Percentiles rank a stretch among this genome's conserved stretches.
Conservation (phyloP, 805 yeast genomes). For the Candida maris region DNA sequence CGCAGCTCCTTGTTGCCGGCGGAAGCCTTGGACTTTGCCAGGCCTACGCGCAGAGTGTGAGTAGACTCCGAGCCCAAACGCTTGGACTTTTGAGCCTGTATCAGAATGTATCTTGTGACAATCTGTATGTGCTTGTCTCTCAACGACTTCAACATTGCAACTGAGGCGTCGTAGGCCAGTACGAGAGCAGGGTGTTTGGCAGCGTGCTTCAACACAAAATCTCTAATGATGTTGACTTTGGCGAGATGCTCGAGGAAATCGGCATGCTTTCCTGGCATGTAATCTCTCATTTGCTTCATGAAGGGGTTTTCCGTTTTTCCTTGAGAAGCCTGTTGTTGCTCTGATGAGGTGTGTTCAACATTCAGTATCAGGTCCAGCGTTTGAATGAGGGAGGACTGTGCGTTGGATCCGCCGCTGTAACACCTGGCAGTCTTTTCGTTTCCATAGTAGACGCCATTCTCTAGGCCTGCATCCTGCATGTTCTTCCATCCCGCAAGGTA, state of each 20-base stretch:
- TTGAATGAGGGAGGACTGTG: conserved; percentile 88
- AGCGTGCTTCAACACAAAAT: conserved; percentile 50
- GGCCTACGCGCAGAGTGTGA: conserved; percentile 62
- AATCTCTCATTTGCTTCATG: conserved; percentile 77
- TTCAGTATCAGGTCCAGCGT: conserved; percentile 73
- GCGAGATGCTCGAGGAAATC: conserved; percentile 65
- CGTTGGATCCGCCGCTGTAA: conserved; percentile 90
- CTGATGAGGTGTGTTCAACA: conserved; percentile 78
- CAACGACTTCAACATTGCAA: conserved; percentile 83
- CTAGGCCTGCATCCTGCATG: conserved; percentile 81
- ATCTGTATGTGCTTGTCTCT: conserved; percentile 92
- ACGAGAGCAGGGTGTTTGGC: conserved; percentile 50
- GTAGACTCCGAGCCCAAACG: conserved; percentile 46
- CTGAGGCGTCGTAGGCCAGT: conserved; percentile 79
- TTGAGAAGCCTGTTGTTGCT: conserved; percentile 34
- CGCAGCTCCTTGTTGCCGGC: conserved; percentile 47
- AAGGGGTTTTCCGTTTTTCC: conserved; percentile 39
- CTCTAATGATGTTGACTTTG: conserved; percentile 55
- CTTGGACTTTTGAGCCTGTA: conserved; percentile 64
- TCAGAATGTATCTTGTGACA: conserved; percentile 79
- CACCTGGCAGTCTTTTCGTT: conserved; percentile 50
- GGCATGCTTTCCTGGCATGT: conserved; percentile 88
- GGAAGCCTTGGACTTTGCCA: conserved; percentile 45
- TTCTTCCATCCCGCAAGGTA: conserved; percentile 92
- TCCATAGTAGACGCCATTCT: conserved; percentile 75